Evolutionary conservation across 2,329 filamentous ascomycete species (phyloP), one percentile per base, ranked within the genome.

Genomic region (Sarocladium brachiariae): DNA sequence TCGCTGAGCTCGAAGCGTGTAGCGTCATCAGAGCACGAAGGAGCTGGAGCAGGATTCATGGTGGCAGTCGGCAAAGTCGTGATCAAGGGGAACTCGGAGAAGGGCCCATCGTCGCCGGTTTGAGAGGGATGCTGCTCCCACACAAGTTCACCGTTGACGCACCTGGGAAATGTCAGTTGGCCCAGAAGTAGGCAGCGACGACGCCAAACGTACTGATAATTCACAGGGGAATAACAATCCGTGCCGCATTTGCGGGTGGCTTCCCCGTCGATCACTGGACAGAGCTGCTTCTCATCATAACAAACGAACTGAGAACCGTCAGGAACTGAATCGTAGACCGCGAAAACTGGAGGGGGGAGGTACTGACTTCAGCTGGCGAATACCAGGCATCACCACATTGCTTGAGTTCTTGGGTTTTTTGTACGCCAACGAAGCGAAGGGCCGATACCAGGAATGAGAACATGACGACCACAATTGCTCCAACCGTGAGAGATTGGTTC

Each of bases 1-100:
- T 82, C 78, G 27, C 69, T 75, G 2, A 82, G 65, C 31, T 46
- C 48, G 16, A 54, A 50, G 2, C 52, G 45, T 2, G 37, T 30
- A 1, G 52, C 19, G 4, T 53, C 49, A 38, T 51, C 37, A 2
- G 24, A 27, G 43, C 52, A 53, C n/a, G 46, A 49, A 10, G 43
- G 43, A 11, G 25, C 43, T 5, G 43, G 25, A 14, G 43, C 43
- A 19, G 43, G 43, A 13, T 30, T 11, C 11, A 25, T n/a, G n/a
- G 43, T 47, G 25, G 33, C 43, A 8, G 43, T 47, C 5, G 43
- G 43, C 13, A 47, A 23, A 4, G 43, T 47, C 10, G 43, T 47
- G 25, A 47, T 25, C 25, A 33, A 21, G 3, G 43, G 43, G 16
- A 47, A 47, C 16, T 47, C 43, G 24, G 43, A 31, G 13, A 47